Percentiles rank a stretch among this genome's conserved stretches.
Conservation (phyloP, 805 yeast species). For the Candida maesae region DNA sequence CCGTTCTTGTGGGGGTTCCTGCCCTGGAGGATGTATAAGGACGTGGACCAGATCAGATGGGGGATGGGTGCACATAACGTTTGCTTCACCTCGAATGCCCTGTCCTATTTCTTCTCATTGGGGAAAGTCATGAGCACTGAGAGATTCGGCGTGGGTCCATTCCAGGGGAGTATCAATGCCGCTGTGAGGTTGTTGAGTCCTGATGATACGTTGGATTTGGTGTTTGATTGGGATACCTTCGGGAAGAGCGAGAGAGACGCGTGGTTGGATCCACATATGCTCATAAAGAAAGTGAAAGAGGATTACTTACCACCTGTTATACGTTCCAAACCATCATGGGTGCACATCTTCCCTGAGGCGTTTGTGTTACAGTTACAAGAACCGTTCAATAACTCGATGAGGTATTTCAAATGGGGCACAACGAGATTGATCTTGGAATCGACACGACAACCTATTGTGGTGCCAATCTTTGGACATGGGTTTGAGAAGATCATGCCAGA, state of each 20-base stretch:
- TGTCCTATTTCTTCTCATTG: conserved; percentile 65
- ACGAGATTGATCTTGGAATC: conserved; percentile 80
- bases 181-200: conserved; percentile 76
- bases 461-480: conserved; percentile 84
- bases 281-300: conserved; percentile 18
- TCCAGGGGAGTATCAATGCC: conserved; percentile 87
- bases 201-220: conserved; percentile 53
- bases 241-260: conserved; percentile 1
- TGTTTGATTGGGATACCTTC: conserved; percentile 30
- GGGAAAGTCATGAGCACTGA: conserved; percentile 88
- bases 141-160: conserved; percentile 90
- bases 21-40: conserved; percentile 63
- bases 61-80: conserved; percentile 91
- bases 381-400: conserved; percentile 82
- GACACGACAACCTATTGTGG: conserved; percentile 75
- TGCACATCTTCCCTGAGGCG: conserved; percentile 94
- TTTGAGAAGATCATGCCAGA: conserved; percentile 88
- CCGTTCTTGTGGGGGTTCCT: conserved; percentile 86
- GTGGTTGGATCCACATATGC: conserved; percentile 18
- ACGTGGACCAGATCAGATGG: conserved; percentile 78
- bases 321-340: conserved; percentile 74
- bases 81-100: conserved; percentile 60
- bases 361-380: conserved; percentile 81
- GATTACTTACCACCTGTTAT: conserved; percentile 51
- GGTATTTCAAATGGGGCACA: conserved; percentile 95